Percentiles rank a stretch among this genome's conserved stretches.
Conservation (phyloP, 83 land plant genomes). For the Thuja plicata region DNA sequence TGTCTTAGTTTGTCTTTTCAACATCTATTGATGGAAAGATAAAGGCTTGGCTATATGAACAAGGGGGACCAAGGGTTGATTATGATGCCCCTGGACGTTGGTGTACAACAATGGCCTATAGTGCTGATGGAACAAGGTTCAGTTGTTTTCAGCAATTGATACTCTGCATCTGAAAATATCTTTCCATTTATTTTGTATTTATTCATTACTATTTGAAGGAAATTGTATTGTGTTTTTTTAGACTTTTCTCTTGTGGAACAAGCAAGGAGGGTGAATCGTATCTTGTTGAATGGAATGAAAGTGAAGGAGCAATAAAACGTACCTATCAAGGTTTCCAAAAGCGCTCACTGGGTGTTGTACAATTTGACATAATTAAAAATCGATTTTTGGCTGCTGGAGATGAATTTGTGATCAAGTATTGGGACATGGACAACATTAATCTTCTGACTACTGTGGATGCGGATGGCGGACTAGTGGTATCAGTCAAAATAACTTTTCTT, state of each 20-base stretch:
- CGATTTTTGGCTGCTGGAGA: constrained; percentile 87
- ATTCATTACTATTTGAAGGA: not conserved
- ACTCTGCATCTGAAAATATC: not conserved
- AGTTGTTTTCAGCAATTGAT: not conserved
- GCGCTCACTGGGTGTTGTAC: constrained; percentile 71
- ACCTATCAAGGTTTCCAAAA: constrained; percentile 79
- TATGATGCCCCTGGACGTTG: constrained; percentile 92
- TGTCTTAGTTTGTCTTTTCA: constrained; percentile 76
- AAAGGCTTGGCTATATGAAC: constrained; percentile 81
- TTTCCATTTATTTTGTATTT: not conserved
- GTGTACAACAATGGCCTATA: constrained; percentile 88
- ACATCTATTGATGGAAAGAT: constrained; percentile 84
- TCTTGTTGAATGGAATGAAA: constrained; percentile 92
- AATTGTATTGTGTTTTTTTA: constrained; percentile 12
- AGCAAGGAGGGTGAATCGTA: constrained; percentile 86
- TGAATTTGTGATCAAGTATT: constrained; percentile 72
- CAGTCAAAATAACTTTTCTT: not conserved
- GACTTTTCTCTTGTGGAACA: constrained; percentile 89
- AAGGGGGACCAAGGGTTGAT: constrained; percentile 69
- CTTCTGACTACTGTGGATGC: constrained; percentile 67
- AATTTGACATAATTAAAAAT: constrained; percentile 81
- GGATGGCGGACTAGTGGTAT: constrained; percentile 80
- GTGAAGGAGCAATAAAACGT: constrained; percentile 87
- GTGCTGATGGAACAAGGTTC: constrained; percentile 90
- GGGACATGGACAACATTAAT: constrained; percentile 85